A percentile compares a stretch with the other conserved stretches of the same genome.
Evolutionary conservation across 2,329 filamentous ascomycete genomes (phyloP).

Genomic region (Pestalotiopsis sp.): DNA sequence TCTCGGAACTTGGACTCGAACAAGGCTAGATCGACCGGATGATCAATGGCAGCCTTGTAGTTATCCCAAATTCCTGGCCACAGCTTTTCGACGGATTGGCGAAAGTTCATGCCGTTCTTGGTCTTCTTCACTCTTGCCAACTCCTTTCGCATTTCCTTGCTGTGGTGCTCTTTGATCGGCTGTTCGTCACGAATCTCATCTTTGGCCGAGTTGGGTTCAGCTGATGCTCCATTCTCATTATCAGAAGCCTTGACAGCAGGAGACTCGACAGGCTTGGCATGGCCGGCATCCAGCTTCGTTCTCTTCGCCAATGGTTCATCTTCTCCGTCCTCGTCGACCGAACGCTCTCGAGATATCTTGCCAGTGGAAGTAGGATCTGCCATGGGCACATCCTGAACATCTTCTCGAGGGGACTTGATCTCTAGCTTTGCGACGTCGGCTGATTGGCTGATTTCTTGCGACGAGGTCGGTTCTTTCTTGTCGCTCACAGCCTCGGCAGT

Average conservation of each 20-base stretch:
- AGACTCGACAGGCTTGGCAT: conserved; percentile 41
- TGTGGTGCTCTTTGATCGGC: conserved; percentile 43
- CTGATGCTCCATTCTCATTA: conserved; percentile 26
- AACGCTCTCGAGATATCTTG: conserved; percentile 72
- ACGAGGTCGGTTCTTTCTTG: conserved; percentile 25
- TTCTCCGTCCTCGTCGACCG: conserved; percentile 67
- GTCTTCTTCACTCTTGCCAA: conserved; percentile 83
- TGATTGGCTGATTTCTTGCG: conserved; percentile 32
- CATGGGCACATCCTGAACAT: conserved; percentile 24
- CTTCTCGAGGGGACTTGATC: conserved; percentile 22
- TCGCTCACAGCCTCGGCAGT: conserved; percentile 24
- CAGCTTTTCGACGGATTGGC: conserved; percentile 73
- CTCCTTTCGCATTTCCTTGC: conserved; percentile 50
- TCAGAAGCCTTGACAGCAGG: conserved; percentile 30
- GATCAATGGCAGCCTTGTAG: conserved; percentile 67
- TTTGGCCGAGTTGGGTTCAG: conserved; percentile 23
- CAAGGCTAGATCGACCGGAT: conserved; percentile 81
- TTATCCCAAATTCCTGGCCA: conserved; percentile 77
- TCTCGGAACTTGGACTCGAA: conserved; percentile 81
- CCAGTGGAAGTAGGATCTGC: conserved; percentile 24
- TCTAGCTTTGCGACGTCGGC: conserved; percentile 32
- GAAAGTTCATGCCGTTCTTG: conserved; percentile 76
- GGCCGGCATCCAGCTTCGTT: conserved; percentile 68
- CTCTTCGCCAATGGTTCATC: conserved; percentile 77
- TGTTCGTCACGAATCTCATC: conserved; percentile 41